phyloP scores from a whole-genome alignment of 495 filamentous ascomycete genomes.

The Podospora tetraspora region DNA sequence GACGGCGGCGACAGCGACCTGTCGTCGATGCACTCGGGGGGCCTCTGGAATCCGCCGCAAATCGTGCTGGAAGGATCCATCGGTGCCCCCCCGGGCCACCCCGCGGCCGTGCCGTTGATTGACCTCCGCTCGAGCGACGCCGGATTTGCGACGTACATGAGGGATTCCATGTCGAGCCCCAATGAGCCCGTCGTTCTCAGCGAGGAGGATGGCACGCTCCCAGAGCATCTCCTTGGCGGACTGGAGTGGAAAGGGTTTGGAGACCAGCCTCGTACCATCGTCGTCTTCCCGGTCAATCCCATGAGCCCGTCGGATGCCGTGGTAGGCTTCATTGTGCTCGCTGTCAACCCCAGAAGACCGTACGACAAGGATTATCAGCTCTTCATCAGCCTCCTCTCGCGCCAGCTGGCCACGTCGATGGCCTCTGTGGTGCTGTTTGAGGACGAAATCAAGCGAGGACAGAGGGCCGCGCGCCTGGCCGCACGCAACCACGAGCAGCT shows the following conservation, averaged over 20 bases:
- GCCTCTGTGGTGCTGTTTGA: slow-evolving; percentile 69
- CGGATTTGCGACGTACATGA: slow-evolving; percentile 60
- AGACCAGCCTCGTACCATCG: slow-evolving; percentile 57
- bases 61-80: slow-evolving; percentile 57
- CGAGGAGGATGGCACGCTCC: slow-evolving; percentile 52
- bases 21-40: slow-evolving; percentile 57
- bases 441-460: slow-evolving; percentile 64
- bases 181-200: slow-evolving; percentile 55
- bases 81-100: slow-evolving; percentile 58
- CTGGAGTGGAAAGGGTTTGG: slow-evolving; percentile 60
- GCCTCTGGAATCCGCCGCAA: slow-evolving; percentile 46
- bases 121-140: slow-evolving; percentile 57
- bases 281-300: slow-evolving; percentile 65
- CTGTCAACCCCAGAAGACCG: slow-evolving; percentile 61
- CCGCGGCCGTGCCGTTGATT: slow-evolving; percentile 45
- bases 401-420: slow-evolving; percentile 64
- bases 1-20: slow-evolving; percentile 57
- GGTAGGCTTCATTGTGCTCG: slow-evolving; percentile 64
- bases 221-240: slow-evolving; percentile 52
- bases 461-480: slow-evolving; percentile 59
- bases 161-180: slow-evolving; percentile 57
- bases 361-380: slow-evolving; percentile 67
- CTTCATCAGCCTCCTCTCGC: slow-evolving; percentile 62
- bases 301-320: slow-evolving; percentile 57
- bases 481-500: slow-evolving; percentile 61